Conservation (phyloP, 225 moss, liverwort and hornwort genomes). For the Neckera pumila region DNA sequence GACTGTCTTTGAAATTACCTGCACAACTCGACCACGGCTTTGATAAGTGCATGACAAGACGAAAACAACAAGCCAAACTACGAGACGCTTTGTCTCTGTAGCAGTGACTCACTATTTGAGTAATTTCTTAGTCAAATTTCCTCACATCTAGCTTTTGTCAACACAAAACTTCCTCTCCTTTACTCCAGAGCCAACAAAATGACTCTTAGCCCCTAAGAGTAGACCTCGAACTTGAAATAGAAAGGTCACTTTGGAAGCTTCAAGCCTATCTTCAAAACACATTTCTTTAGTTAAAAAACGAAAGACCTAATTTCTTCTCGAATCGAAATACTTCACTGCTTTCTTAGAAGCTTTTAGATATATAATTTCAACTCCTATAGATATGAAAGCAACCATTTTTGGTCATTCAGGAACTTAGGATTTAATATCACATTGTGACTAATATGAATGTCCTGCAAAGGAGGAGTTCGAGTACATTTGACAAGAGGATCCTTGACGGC, state of each 20-base stretch:
- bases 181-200: not conserved
- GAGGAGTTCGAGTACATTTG: not conserved
- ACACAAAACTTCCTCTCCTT: not conserved
- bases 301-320: not conserved
- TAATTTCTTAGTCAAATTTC: not conserved
- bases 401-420: not conserved
- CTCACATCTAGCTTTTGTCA: not conserved
- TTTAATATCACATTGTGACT: not conserved
- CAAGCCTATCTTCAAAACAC: not conserved
- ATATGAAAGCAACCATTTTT: not conserved
- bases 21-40: not conserved
- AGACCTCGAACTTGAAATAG: not conserved
- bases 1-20: slow-evolving; percentile 36
- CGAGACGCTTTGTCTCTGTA: not conserved
- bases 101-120: not conserved
- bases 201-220: not conserved
- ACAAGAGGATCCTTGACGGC: not conserved
- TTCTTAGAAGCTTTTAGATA: not conserved
- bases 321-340: not conserved
- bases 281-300: not conserved
- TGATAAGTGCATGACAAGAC: not conserved
- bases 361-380: not conserved
- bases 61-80: not conserved
- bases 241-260: not conserved
- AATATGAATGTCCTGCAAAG: not conserved